Evolutionary conservation across 2,329 filamentous ascomycete genomes (phyloP), one percentile per base, ranked within the genome.

Genomic region (Neoscytalidium dimidiatum): DNA sequence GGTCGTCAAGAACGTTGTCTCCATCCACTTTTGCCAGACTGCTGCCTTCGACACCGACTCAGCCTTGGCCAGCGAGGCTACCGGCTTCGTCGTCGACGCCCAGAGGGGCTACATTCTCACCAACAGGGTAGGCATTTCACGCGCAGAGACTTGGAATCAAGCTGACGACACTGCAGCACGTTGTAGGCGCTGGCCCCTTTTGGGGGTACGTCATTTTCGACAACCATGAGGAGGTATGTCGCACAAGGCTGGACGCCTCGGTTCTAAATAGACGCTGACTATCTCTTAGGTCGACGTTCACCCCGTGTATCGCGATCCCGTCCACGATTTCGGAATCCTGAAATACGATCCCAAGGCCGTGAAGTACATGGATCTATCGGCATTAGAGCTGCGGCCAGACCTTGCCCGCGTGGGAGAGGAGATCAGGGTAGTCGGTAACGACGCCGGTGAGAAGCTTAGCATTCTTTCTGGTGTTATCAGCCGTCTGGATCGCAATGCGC

Each of bases 201-300:
- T 98, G 94, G 90, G 95, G 95, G 53, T 97, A 96, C 80, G 94
- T 92, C 76, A 94, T 99, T 70, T 99, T 99, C 77, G 96, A 99
- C 78, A 99, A 99, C 76, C 95, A 99, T 78, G 95, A 99, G 76
- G 88, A 90, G 78, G 84, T 85, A 74, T 66, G 79, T 70, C 60
- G 44, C 26, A 38, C 60, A 53, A 29, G 31, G 49, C 26, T 33
- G 35, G 21, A 43, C 19, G 43, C 43, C 31, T 60, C 44, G 29
- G 19, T 48, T 17, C 35, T 14, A 21, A 28, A 64, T 68, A 72
- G 38, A 70, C 64, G 23, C 26, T 62, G 46, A 51, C 31, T 41
- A 14, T 46, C 33, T 68, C 52, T 70, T 86, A 96, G 83, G 95
- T 95, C 71, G 95, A 99, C 76, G 94, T 96, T 53, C 92, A 93